Conservation (phyloP, 768 basidiomycete genomes). For the Cubamyces lactineus region DNA sequence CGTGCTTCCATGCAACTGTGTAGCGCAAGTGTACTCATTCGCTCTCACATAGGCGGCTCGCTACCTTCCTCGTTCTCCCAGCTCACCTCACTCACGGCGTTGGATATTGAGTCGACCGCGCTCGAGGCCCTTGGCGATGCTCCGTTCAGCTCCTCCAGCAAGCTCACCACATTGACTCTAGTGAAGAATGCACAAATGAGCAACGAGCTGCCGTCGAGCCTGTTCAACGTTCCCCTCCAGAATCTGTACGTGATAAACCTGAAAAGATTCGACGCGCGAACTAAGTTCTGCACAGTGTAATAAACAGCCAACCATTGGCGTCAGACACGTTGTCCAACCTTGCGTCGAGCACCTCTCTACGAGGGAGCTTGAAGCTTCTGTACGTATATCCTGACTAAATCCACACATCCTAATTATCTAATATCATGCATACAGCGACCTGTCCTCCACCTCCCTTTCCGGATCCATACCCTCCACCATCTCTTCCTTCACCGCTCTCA, state of each 20-base stretch:
- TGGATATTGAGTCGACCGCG: conserved; percentile 47
- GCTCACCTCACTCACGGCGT: conserved; percentile 41
- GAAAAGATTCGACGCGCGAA: not conserved
- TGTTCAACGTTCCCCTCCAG: conserved; percentile 39
- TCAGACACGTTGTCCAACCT: conserved; percentile 39
- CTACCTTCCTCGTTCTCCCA: conserved; percentile 44
- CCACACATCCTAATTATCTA: not conserved
- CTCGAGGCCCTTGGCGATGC: conserved; percentile 40
- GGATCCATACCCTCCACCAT: conserved; percentile 41
- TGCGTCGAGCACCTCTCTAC: conserved; percentile 37
- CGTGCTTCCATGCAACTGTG: too few relatives aligned
- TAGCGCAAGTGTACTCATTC: too few relatives aligned
- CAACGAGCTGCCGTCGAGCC: conserved; percentile 39
- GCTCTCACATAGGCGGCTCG: conserved; percentile 39
- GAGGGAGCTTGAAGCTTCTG: conserved; percentile 40
- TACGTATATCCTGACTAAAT: conserved; percentile 20
- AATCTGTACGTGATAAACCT: conserved; percentile 40
- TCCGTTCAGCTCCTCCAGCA: conserved; percentile 39
- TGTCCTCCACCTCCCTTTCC: conserved; percentile 44
- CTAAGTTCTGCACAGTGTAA: conserved; percentile 30
- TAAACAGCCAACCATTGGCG: conserved; percentile 40
- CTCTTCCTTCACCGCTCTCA: conserved; percentile 39
- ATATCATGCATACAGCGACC: conserved; percentile 32
- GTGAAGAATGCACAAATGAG: conserved; percentile 47
- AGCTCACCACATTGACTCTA: conserved; percentile 41